Base-by-base conservation (phyloP, 2,329 filamentous ascomycete species). In the Stagonosporopsis rhizophila region DNA sequence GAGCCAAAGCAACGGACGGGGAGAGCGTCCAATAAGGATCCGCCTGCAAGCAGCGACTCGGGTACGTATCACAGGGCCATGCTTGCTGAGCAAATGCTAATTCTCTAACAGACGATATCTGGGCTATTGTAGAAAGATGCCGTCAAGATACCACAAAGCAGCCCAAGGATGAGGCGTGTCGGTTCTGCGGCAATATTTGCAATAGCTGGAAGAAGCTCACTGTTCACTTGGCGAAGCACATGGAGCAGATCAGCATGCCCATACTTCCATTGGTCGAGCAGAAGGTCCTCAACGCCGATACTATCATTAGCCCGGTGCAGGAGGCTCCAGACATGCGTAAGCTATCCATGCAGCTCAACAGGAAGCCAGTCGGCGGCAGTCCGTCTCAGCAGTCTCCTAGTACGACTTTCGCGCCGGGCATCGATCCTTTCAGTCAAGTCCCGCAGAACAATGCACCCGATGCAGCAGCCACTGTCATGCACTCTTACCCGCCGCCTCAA, bases 201-300 rank as follows among this genome's bases (percentile, higher is more conserved):
- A 86, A 85, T 30, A 91, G 87, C 35, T 96, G 92, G 92, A 96
- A 96, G 82, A 96, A 96, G 78, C 80, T 96, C 58, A 96, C 91
- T 0, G 91, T 95, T n/a, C 93, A 96, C 76, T 78, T 96, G 72
- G 92, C 92, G 45, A 94, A 94, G 75, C 93, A 97, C 74, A 95
- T 97, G 92, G 92, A 96, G 75, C 87, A 92, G 63, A 90, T 96
- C 70, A 91, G 90, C 67, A 84, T 96, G 70, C 92, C 93, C 0
- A 85, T 96, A 28, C 80, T 96, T 12, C 65, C 71, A 6, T 66
- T 79, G 25, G 74, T 78, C 2, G 72, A 77, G 32, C 69, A 76
- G 45, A 78, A 76, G 53, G 68, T 73, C 11, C 66, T 77, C 23
- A 72, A 71, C 37, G 72, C 70, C 7, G 73, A 75, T 45, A 73